Evolutionary conservation across 495 filamentous ascomycete species (phyloP).

Genomic region (Hypoxylon trugodes): DNA sequence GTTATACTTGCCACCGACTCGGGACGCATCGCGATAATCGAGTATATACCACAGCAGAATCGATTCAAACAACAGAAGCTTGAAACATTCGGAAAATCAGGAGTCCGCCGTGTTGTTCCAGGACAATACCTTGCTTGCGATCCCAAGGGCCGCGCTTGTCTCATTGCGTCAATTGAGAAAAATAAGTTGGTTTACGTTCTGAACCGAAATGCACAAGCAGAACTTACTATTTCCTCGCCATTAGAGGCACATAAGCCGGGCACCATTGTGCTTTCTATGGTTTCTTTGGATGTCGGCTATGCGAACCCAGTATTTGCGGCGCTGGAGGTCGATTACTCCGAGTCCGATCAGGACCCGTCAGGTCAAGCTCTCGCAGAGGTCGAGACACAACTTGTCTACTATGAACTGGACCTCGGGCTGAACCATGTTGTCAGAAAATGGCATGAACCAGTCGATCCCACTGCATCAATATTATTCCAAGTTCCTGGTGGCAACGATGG

Average conservation of each 20-base stretch:
- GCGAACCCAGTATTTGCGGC: slow-evolving; percentile 96
- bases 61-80: slow-evolving; percentile 88
- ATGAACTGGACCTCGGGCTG: slow-evolving; percentile 93
- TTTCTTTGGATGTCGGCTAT: slow-evolving; percentile 91
- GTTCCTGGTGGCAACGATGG: slow-evolving; percentile 94
- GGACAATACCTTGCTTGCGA: slow-evolving; percentile 95
- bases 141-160: slow-evolving; percentile 92
- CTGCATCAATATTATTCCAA: slow-evolving; percentile 89
- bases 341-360: slow-evolving; percentile 89
- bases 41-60: slow-evolving; percentile 88
- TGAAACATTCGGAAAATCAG: slow-evolving; percentile 98
- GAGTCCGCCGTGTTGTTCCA: slow-evolving; percentile 91
- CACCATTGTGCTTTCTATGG: slow-evolving; percentile 85
- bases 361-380: slow-evolving; percentile 81
- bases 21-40: slow-evolving; percentile 90
- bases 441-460: slow-evolving; percentile 91
- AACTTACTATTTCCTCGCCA: slow-evolving; percentile 95
- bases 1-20: slow-evolving; percentile 96
- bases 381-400: slow-evolving; percentile 93
- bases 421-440: slow-evolving; percentile 98
- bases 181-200: slow-evolving; percentile 99
- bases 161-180: slow-evolving; percentile 95
- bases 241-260: slow-evolving; percentile 98
- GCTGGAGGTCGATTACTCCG: slow-evolving; percentile 91
- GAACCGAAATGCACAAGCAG: slow-evolving; percentile 92